These are phyloP conservation scores for Carpinus fangiana DNA, from an alignment of 306 rosid species.

Conservation along the genomic window DNA sequence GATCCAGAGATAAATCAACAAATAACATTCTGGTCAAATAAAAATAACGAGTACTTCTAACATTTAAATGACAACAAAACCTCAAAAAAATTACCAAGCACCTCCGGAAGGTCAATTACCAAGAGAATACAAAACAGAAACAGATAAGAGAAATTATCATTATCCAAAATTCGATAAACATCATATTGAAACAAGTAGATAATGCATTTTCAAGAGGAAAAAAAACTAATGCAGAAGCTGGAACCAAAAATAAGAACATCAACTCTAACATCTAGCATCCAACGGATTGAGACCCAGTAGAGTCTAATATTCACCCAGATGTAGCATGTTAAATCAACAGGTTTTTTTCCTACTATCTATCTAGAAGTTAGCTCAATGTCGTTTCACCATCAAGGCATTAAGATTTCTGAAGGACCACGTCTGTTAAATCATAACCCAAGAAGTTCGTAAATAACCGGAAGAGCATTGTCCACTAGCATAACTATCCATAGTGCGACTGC, in stretches of 20 bases:
- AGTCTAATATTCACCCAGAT: not conserved
- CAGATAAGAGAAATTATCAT: not conserved
- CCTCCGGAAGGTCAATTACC: not conserved
- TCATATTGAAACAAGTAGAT: too few species aligned
- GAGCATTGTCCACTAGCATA: not conserved
- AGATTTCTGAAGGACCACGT: not conserved
- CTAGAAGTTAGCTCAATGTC: not conserved
- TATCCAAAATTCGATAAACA: too few species aligned
- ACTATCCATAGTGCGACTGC: not conserved
- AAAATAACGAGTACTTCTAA: not conserved
- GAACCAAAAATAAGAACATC: too few species aligned
- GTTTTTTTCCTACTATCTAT: not conserved
- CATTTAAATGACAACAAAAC: not conserved
- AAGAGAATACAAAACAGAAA: not conserved
- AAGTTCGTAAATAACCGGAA: not conserved
- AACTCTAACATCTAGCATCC: not conserved
- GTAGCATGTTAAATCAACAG: not conserved
- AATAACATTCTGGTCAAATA: not conserved
- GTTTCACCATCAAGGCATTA: not conserved
- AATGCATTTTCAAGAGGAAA: too few species aligned
- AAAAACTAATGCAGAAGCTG: too few species aligned
- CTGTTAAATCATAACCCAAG: not conserved
- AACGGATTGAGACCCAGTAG: not conserved
- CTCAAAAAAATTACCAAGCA: not conserved
- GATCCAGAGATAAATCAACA: not conserved